A percentile compares a stretch with the other conserved stretches of the same genome.
phyloP scores from a whole-genome alignment of 495 filamentous ascomycete genomes.

The Aspergillus kassunensis region DNA sequence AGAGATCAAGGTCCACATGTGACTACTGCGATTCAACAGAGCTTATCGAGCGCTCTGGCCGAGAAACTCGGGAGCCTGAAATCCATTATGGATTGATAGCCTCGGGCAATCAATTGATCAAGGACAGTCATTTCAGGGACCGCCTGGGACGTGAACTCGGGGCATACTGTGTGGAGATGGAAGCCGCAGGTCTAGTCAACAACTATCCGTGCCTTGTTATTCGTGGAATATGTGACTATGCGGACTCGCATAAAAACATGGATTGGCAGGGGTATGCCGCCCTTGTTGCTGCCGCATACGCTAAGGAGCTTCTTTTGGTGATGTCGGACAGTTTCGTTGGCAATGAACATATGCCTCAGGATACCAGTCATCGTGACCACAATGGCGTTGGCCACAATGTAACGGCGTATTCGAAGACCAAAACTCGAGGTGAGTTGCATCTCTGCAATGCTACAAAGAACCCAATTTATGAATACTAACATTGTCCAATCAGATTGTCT shows the following conservation, averaged over 20 bases:
- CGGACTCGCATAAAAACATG: constrained; percentile 7
- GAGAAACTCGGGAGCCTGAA: background rate
- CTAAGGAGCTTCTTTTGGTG: background rate
- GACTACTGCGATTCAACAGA: constrained; percentile 4
- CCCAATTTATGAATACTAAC: no score
- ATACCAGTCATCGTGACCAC: no score
- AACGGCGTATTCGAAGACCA: no score
- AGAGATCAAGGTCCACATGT: background rate
- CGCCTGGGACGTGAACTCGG: no score
- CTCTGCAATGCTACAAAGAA: no score
- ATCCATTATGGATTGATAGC: constrained; percentile 21
- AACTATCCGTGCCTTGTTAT: constrained; percentile 4
- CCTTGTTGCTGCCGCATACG: background rate
- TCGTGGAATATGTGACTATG: constrained; percentile 13
- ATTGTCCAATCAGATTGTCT: no score
- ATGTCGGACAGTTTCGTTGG: background rate
- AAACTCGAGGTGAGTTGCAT: no score
- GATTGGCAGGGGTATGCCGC: constrained; percentile 5
- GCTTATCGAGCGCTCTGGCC: constrained; percentile 1
- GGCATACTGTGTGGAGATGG: constrained; percentile 19
- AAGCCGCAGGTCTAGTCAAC: constrained; percentile 6
- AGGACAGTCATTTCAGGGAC: constrained; percentile 2
- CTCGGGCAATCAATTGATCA: constrained; percentile 14
- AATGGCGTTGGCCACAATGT: no score
- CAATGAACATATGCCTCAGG: no score